Evolutionary conservation across 1,139 yeast species (phyloP).

Genomic region (Yueomyces sp.): DNA sequence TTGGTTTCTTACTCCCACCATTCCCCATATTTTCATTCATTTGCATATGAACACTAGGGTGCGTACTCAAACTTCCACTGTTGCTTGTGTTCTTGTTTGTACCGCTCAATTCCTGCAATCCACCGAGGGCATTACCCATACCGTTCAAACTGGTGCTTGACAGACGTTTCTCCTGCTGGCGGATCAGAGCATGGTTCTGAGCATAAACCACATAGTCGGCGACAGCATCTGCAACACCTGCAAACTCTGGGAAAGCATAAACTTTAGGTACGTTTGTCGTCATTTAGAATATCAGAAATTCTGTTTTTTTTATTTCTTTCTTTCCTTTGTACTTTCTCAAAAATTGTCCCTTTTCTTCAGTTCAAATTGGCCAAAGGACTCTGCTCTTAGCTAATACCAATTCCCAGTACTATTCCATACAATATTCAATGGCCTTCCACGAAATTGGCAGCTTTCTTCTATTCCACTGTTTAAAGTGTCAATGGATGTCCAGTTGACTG

Average conservation of each 20-base stretch:
- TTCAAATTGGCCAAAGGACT: too few species aligned
- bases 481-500: too few species aligned
- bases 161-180: conserved; percentile 13
- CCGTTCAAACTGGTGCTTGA: conserved; percentile 10
- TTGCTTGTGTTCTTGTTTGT: not conserved
- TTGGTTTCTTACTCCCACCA: conserved; percentile 6
- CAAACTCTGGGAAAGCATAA: conserved; percentile 78
- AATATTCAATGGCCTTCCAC: too few species aligned
- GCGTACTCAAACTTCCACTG: not conserved
- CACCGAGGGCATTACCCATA: not conserved
- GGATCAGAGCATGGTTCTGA: conserved; percentile 40
- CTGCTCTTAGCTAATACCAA: too few species aligned
- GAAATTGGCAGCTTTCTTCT: too few species aligned
- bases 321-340: not conserved
- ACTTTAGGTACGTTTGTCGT: conserved; percentile 88
- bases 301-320: too few species aligned
- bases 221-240: conserved; percentile 89
- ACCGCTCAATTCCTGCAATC: not conserved
- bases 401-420: too few species aligned
- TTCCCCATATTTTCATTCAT: not conserved
- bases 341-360: not conserved
- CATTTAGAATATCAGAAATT: conserved; percentile 30
- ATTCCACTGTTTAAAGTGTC: too few species aligned
- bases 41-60: conserved; percentile 1
- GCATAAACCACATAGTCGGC: conserved; percentile 78